Base-by-base conservation (phyloP, 495 filamentous ascomycete genomes). In the Thermothielavioides terrestris region DNA sequence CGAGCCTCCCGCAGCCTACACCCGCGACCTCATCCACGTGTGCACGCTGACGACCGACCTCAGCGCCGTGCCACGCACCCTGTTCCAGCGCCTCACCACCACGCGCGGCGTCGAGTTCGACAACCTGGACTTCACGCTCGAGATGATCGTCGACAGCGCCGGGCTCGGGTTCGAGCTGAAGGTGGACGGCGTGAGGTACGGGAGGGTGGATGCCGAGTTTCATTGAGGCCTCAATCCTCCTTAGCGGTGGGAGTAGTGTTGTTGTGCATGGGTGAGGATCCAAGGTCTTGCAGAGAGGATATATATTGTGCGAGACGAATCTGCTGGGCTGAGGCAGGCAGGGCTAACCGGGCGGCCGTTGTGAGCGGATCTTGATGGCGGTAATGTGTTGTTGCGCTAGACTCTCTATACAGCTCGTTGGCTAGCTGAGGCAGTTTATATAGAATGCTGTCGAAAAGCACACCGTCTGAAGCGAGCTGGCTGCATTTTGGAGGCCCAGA, bases 21-120 rank as follows among this genome's bases (percentile, higher is more conserved):
- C 73, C 21, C 61, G 72, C 37, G 71, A 77, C 21, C 66, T 87
- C 1, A 72, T 78, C 31, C 78, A 81, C 49, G 84, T 88, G 15
- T 88, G 84, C 64, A 86, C 81, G n/a, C 69, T 88, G 26, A 83
- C 78, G n/a, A 88, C 84, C 18, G 83, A 88, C 58, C 68, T 88
- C 20, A 78, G 74, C 48, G 79, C 81, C 1, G 84, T 88, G 22
- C 84, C 84, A 6, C 76, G 77, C 42, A 75, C 65, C 23, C 58
- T 85, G 20, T 85, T 86, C 59, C 84, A 81, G 1, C 57, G 79
- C 18, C 61, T 88, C 35, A 83, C 80, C 15, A 86, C 84, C 6
- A 86, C 82, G n/a, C 69, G 78, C 18, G 84, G 84, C 7, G 76
- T 83, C 14, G 83, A 85, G 64, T 88, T 86, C 57, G 79, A 85